Base-by-base conservation (phyloP, 1,139 yeast species). In the Yamadazyma oceani region DNA sequence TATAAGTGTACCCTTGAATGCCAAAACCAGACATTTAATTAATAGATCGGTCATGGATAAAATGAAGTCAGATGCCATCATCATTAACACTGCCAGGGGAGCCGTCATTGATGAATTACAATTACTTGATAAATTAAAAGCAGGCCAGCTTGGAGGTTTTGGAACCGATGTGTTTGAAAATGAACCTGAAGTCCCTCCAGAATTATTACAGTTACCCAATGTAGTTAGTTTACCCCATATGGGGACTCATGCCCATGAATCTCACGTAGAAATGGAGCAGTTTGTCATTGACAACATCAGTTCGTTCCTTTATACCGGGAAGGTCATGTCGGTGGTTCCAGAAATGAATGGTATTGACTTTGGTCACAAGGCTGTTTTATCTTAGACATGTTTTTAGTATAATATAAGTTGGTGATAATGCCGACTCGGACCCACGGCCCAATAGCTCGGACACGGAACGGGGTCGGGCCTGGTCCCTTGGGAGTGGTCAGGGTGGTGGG, bases 131-230 rank as follows among this genome's bases (percentile, higher is more conserved):
- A 79, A 80, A 10, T 69, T 89, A 51, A 77, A 82, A 50, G 58
- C 69, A 2, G 94, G 95, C 15, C 81, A 85, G 51, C 75, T 89
- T 30, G 80, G 83, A 30, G 64, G 83, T 10, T 85, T 82, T 46
- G 95, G 92, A 12, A 60, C 89, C 29, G 97, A 89, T 57, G 97
- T 89, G 24, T 85, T 79, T 60, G 96, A 87, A 56, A 64, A 73
- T 48, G 97, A 90, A 64, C 97, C 97, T 6, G 51, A 77, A 45
- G 81, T 80, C 14, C 72, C 82, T 26, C 59, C 69, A 49, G 87
- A 82, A 43, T 63, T 84, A 43, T 62, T 74, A 35, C 64, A 66
- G 13, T 56, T 77, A 50, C 78, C 79, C 4, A 77, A 79, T 42
- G 87, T 81, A 12, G 69, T 82, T 10, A 72, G 83, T 30, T 66